A percentile compares a stretch with the other conserved stretches of the same genome.
Conservation (phyloP, 2,329 filamentous ascomycete species). For the Ceratocystis ficicola region DNA sequence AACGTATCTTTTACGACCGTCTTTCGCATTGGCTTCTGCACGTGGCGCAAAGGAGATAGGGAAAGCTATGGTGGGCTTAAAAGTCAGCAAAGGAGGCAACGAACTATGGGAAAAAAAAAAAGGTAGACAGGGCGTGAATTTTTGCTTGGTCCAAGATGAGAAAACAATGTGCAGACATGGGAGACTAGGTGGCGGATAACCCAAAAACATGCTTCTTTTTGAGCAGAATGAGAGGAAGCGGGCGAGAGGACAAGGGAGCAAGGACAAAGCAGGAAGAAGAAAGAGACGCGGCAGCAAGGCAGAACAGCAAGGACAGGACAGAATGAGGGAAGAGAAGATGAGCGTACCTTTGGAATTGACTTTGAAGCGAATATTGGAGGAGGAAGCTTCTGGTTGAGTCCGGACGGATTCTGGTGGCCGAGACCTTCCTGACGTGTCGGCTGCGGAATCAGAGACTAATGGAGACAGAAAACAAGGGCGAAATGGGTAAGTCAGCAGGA, state of each 20-base stretch:
- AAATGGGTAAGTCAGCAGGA: not conserved
- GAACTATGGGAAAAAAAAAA: not conserved
- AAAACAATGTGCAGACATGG: not conserved
- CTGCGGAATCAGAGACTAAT: conserved; percentile 17
- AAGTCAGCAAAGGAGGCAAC: no score
- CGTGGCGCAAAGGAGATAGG: conserved; percentile 14
- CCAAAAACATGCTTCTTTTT: no score
- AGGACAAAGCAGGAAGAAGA: not conserved
- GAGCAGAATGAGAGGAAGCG: not conserved
- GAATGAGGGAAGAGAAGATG: not conserved
- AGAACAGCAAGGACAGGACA: not conserved
- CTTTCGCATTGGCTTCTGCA: conserved; percentile 16
- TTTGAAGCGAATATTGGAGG: conserved; percentile 16
- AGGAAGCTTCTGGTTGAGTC: conserved; percentile 12
- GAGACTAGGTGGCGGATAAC: not conserved
- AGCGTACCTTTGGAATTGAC: conserved; percentile 17
- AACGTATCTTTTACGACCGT: conserved; percentile 39
- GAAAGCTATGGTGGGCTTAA: conserved; percentile 10
- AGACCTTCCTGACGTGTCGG: conserved; percentile 18
- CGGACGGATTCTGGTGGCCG: conserved; percentile 14
- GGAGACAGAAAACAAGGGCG: not conserved
- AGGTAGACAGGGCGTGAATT: not conserved
- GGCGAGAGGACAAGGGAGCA: not conserved
- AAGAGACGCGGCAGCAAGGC: not conserved
- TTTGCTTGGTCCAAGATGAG: not conserved